Conservation (phyloP, 2,329 filamentous ascomycete genomes). For the Colletotrichum salicis region DNA sequence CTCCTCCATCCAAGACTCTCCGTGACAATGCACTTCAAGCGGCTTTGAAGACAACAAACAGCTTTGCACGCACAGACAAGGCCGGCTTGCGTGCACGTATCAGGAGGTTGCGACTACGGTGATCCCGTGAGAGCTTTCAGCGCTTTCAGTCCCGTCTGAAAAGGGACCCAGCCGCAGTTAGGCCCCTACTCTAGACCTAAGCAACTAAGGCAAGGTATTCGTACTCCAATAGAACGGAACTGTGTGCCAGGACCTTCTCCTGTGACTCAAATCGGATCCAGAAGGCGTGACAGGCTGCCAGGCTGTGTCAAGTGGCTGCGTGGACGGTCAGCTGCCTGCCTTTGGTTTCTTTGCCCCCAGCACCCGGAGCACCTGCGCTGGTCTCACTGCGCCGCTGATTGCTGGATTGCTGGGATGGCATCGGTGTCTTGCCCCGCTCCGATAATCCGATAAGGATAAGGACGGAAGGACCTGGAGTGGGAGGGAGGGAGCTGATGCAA, state of each 20-base stretch:
- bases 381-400: conserved; percentile 1
- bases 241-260: conserved; percentile 30
- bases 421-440: conserved; percentile 34
- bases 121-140: conserved; percentile 26
- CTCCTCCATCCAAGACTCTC: not conserved
- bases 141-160: not conserved
- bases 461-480: not conserved
- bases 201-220: too few species aligned
- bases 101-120: conserved; percentile 17
- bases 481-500: conserved; percentile 5
- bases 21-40: conserved; percentile 29
- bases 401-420: conserved; percentile 8
- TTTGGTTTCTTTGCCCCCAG: conserved; percentile 14
- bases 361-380: conserved; percentile 22
- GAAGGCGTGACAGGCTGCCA: conserved; percentile 30
- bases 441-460: conserved; percentile 36
- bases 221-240: not conserved
- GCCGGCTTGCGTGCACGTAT: conserved; percentile 21
- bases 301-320: conserved; percentile 30
- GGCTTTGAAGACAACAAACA: conserved; percentile 13
- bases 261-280: conserved; percentile 28
- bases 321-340: conserved; percentile 28
- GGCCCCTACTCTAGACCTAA: too few species aligned
- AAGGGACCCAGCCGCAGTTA: not conserved
- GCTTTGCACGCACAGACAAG: conserved; percentile 25